Evolutionary conservation across 352 stramenopile species (phyloP).

Genomic region (Aphanomyces euteiches): DNA sequence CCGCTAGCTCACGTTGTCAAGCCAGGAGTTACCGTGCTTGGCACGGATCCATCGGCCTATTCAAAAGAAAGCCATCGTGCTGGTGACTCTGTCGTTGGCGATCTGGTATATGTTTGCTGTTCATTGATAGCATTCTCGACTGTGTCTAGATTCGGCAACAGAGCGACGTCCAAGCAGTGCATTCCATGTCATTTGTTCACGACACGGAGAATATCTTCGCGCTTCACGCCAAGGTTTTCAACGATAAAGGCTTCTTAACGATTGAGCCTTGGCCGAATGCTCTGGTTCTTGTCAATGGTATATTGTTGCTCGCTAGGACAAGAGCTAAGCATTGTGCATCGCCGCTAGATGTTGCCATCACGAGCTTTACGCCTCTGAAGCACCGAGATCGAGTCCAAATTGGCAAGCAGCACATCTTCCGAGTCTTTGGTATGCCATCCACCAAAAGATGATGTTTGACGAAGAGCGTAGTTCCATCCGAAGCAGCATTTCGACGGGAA

Average conservation of each 20-base stretch:
- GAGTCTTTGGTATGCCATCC: constrained; percentile 34
- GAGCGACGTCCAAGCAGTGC: not conserved
- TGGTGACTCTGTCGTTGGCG: not conserved
- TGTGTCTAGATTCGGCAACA: not conserved
- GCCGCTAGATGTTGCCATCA: not conserved
- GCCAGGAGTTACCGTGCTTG: constrained; percentile 48
- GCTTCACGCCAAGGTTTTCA: constrained; percentile 21
- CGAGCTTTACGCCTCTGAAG: constrained; percentile 35
- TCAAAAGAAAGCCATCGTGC: not conserved
- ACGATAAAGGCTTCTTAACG: constrained; percentile 29
- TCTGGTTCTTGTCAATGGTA: constrained; percentile 45
- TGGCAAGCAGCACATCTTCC: constrained; percentile 42
- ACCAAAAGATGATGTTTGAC: not conserved
- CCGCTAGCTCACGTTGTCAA: constrained; percentile 45
- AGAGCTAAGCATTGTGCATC: not conserved
- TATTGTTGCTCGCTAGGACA: not conserved
- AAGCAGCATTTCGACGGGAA: not conserved
- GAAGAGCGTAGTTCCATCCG: not conserved
- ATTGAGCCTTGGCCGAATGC: constrained; percentile 21
- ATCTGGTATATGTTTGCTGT: not conserved
- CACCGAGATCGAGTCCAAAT: constrained; percentile 53
- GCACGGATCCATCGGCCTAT: constrained; percentile 32
- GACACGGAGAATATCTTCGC: constrained; percentile 14
- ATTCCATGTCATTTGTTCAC: not conserved
- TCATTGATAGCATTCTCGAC: not conserved